Evolutionary conservation across 148 eudicot genomes (phyloP).

Genomic region (Simmondsia chinensis): DNA sequence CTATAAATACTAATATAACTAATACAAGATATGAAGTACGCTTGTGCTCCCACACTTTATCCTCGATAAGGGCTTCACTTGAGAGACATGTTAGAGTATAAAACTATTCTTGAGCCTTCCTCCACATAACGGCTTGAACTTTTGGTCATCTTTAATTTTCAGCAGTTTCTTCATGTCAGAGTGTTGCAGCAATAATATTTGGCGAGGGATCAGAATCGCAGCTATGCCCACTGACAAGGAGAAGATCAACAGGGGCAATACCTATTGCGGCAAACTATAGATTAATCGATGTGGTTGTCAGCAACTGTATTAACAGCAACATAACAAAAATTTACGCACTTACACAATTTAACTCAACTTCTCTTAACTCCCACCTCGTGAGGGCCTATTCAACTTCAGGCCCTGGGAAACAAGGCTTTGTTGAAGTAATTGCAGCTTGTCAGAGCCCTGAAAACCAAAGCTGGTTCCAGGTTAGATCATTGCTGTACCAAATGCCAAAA

Average conservation of each 20-base stretch:
- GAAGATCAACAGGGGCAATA: slow-evolving; percentile 67
- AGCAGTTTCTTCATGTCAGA: slow-evolving; percentile 26
- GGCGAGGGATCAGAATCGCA: slow-evolving; percentile 53
- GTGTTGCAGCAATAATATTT: slow-evolving; percentile 72
- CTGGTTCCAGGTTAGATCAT: slow-evolving; percentile 66
- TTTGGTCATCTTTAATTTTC: too few relatives aligned
- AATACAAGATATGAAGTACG: too few relatives aligned
- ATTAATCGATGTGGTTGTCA: slow-evolving; percentile 66
- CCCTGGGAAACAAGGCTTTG: slow-evolving; percentile 45
- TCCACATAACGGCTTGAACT: too few relatives aligned
- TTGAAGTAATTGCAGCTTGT: slow-evolving; percentile 77
- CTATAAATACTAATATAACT: too few relatives aligned
- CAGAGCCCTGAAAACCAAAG: slow-evolving; percentile 52
- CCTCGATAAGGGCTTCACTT: too few relatives aligned
- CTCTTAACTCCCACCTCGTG: slow-evolving; percentile 75
- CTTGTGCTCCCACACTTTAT: too few relatives aligned
- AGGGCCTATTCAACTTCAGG: slow-evolving; percentile 53
- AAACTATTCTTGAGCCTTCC: too few relatives aligned
- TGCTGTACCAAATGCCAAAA: too few relatives aligned
- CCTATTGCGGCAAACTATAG: slow-evolving; percentile 72
- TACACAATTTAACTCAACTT: slow-evolving; percentile 72
- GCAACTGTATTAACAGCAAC: slow-evolving; percentile 82
- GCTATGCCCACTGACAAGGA: slow-evolving; percentile 63
- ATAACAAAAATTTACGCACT: slow-evolving; percentile 67
- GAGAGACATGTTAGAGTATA: too few relatives aligned